These are phyloP conservation scores for Diplosphaera chodatii DNA, from an alignment of 139 green algal species.

Conservation along the genomic window DNA sequence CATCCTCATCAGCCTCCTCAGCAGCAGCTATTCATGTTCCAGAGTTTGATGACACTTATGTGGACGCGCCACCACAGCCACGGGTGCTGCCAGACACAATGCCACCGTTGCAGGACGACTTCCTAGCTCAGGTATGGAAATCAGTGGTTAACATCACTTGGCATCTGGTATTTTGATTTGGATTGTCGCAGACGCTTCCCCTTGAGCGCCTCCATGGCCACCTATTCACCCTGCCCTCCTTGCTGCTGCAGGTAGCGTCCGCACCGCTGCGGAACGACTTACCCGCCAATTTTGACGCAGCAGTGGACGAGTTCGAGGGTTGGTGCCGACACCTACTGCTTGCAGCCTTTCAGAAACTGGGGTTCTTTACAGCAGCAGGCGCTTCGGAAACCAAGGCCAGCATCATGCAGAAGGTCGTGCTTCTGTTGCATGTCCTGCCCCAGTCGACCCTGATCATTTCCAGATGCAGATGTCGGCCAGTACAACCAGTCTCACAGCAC, in stretches of 20 bases:
- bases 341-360: neutral
- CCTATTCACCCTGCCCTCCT: too few species aligned
- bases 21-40: neutral
- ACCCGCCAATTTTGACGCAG: neutral
- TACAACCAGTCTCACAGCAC: too few species aligned
- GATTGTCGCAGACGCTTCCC: too few species aligned
- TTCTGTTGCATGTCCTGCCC: neutral
- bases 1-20: neutral
- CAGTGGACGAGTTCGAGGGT: constrained; percentile 1
- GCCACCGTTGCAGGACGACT: neutral
- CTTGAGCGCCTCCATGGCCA: too few species aligned
- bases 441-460: too few species aligned
- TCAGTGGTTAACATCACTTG: too few species aligned
- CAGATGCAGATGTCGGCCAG: too few species aligned
- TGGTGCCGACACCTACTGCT: constrained; percentile 6
- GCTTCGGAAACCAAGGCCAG: neutral
- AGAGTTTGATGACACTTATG: neutral
- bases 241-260: neutral
- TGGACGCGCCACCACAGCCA: neutral
- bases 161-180: too few species aligned
- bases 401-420: neutral
- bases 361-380: neutral
- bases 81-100: neutral
- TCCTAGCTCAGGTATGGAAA: neutral
- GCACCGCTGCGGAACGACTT: constrained; percentile 1